A percentile compares a stretch with the other conserved stretches of the same genome.
Evolutionary conservation across 2,329 filamentous ascomycete species (phyloP).

Genomic region (Aureobasidium sp.): DNA sequence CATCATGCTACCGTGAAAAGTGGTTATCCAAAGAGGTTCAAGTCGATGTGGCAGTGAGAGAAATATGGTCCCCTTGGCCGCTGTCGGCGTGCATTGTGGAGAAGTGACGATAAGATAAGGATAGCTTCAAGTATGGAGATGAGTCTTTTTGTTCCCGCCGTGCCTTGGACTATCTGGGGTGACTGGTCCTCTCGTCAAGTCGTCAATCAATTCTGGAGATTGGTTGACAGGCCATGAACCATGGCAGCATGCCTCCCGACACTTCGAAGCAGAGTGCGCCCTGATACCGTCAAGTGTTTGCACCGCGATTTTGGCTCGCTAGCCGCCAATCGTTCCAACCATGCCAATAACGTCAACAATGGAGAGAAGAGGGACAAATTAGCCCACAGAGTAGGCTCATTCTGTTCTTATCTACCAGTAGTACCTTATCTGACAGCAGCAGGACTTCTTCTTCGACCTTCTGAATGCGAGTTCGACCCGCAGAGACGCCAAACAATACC

Average conservation of each 20-base stretch:
- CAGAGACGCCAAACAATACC: slow-evolving; percentile 83
- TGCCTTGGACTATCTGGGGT: not conserved
- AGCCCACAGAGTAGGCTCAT: not conserved
- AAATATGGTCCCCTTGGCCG: not conserved
- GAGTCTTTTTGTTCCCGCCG: not conserved
- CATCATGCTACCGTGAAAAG: not conserved
- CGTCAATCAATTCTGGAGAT: not conserved
- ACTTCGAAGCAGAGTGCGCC: slow-evolving; percentile 7
- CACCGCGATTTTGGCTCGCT: slow-evolving; percentile 1
- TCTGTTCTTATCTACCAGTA: too few species aligned
- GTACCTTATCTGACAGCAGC: slow-evolving; percentile 13
- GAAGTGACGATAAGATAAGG: slow-evolving; percentile 9
- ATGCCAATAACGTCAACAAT: not conserved
- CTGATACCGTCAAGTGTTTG: not conserved
- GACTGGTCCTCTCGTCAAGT: not conserved
- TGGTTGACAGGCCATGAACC: slow-evolving; percentile 1
- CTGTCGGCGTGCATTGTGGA: not conserved
- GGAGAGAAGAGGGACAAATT: slow-evolving; percentile 12
- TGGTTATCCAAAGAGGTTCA: not conserved
- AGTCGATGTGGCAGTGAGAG: not conserved
- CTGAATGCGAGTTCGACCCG: slow-evolving; percentile 85
- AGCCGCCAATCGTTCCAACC: not conserved
- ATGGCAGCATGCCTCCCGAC: slow-evolving; percentile 11
- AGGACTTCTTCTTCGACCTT: slow-evolving; percentile 75
- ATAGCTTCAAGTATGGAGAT: not conserved